phyloP scores from a whole-genome alignment of 352 stramenopile genomes.

The Globisporangium carolinianum region DNA sequence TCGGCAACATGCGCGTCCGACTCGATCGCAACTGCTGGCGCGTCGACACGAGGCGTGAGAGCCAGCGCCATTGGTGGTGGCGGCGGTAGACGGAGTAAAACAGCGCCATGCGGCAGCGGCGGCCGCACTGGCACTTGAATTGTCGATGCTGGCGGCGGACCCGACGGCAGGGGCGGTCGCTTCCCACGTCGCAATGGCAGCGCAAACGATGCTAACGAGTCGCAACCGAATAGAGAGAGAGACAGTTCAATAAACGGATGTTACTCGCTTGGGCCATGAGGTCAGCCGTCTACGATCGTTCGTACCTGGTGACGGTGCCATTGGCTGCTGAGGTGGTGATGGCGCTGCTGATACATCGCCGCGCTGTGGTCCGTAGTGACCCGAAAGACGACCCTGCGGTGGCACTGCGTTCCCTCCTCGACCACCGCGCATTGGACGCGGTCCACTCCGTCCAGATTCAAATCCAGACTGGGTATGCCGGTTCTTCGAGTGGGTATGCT shows the following conservation, averaged over 20 bases:
- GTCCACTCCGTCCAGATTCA: not conserved
- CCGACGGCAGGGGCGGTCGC: conserved; percentile 42
- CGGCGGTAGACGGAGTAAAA: conserved; percentile 32
- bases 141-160: conserved; percentile 42
- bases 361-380: not conserved
- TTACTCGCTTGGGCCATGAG: too few species aligned
- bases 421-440: conserved; percentile 1
- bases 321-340: not conserved
- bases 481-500: too few species aligned
- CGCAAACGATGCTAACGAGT: not conserved
- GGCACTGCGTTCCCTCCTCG: conserved; percentile 3
- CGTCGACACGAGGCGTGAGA: not conserved
- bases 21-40: too few species aligned
- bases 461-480: too few species aligned
- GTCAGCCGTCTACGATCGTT: not conserved
- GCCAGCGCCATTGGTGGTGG: conserved; percentile 11
- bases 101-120: conserved; percentile 33
- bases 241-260: too few species aligned
- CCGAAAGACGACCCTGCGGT: not conserved
- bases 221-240: not conserved
- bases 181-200: conserved; percentile 40
- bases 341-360: not conserved
- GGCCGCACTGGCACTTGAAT: conserved; percentile 56
- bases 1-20: too few species aligned
- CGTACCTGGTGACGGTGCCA: conserved; percentile 7